Percentiles rank a stretch among this genome's conserved stretches.
Evolutionary conservation across 2,329 filamentous ascomycete species (phyloP).

Genomic region (Lasiodiplodia gonubiensis): DNA sequence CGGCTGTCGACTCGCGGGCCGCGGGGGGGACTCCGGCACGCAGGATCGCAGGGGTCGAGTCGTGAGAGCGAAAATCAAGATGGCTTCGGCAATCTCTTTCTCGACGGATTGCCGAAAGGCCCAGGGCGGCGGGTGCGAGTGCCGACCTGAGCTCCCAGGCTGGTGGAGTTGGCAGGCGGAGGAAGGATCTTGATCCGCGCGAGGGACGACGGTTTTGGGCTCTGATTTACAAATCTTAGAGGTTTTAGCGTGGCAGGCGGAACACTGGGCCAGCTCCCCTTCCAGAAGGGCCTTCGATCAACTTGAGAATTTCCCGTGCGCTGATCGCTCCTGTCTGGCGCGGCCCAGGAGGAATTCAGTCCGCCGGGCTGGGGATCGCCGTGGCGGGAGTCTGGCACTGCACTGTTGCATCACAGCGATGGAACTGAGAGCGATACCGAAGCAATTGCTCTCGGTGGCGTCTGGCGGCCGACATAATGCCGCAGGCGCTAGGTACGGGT

Average conservation of each 20-base stretch:
- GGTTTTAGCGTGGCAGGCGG: neutral
- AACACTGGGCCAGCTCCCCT: neutral
- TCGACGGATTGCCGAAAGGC: neutral
- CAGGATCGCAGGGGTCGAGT: neutral
- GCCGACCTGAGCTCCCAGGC: neutral
- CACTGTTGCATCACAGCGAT: neutral
- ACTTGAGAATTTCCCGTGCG: neutral
- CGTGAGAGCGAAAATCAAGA: neutral
- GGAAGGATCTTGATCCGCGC: neutral
- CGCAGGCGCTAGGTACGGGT: neutral
- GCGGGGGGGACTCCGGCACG: too few species aligned
- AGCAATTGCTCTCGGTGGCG: neutral
- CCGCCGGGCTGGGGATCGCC: neutral
- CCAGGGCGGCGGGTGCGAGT: neutral
- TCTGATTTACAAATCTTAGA: neutral
- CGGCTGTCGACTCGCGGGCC: too few species aligned
- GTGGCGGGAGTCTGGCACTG: neutral
- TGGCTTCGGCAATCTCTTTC: constrained; percentile 7
- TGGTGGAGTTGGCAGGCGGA: neutral
- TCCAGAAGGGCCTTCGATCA: neutral
- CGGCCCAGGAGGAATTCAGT: neutral
- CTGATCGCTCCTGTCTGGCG: neutral
- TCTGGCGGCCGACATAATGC: constrained; percentile 13
- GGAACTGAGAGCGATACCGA: neutral
- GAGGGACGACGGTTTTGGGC: neutral